Conservation (phyloP, 202 grass and related monocot genomes). For the Zoysia matrella region DNA sequence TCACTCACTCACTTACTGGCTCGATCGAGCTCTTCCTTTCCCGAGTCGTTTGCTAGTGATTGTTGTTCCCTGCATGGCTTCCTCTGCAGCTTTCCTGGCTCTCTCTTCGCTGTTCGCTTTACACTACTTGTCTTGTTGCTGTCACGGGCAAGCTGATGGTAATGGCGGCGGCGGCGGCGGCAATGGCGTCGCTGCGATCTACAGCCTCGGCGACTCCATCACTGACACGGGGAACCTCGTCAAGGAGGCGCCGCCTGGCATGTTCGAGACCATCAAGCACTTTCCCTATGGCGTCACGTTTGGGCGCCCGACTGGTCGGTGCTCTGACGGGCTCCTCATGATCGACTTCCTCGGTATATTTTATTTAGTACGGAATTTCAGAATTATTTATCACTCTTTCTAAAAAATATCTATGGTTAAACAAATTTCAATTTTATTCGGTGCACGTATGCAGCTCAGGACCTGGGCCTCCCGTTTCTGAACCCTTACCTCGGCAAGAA, state of each 20-base stretch:
- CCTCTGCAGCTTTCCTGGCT: constrained; percentile 9
- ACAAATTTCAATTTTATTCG: background rate
- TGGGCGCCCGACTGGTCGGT: constrained; percentile 49
- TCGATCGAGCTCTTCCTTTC: background rate
- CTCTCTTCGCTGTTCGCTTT: background rate
- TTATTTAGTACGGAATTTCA: background rate
- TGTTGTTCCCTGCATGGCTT: constrained; percentile 43
- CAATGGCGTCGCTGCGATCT: constrained; percentile 42
- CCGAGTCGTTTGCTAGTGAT: background rate
- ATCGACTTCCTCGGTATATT: constrained; percentile 61
- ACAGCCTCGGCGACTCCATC: constrained; percentile 49
- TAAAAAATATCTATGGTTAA: background rate
- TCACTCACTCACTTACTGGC: background rate
- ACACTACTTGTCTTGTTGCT: background rate
- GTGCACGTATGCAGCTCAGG: constrained; percentile 50
- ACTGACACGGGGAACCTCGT: constrained; percentile 42
- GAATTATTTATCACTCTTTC: background rate
- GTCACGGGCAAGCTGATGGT: background rate
- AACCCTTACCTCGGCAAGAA: constrained; percentile 70
- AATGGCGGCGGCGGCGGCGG: background rate
- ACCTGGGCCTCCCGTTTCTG: constrained; percentile 72
- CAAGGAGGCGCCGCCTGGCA: constrained; percentile 47
- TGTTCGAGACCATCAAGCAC: constrained; percentile 59
- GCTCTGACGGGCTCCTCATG: constrained; percentile 71
- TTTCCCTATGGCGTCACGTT: constrained; percentile 61